phyloP scores from a whole-genome alignment of 2,329 filamentous ascomycete genomes.

The Colletotrichum somersetense region DNA sequence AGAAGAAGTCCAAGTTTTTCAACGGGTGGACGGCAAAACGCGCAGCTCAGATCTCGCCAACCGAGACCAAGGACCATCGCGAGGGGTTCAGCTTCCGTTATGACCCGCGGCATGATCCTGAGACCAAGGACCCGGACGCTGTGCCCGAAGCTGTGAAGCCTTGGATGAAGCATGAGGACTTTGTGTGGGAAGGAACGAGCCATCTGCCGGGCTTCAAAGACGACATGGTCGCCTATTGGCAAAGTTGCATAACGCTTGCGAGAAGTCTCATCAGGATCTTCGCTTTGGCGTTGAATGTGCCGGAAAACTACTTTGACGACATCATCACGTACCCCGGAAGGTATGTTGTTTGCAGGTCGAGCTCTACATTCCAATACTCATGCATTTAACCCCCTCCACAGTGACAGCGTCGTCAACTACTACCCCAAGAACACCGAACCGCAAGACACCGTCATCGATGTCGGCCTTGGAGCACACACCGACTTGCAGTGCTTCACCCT shows the following conservation, averaged over 20 bases:
- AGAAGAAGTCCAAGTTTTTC: conserved; percentile 49
- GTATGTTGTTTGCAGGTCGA: not conserved
- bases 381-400: conserved; percentile 1
- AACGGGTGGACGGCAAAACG: conserved; percentile 52
- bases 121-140: conserved; percentile 48
- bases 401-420: conserved; percentile 55
- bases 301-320: conserved; percentile 43
- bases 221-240: conserved; percentile 41
- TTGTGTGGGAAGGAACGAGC: conserved; percentile 43
- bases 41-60: conserved; percentile 46
- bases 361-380: too few relatives aligned
- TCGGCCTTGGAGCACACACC: conserved; percentile 61
- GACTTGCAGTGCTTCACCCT: conserved; percentile 63
- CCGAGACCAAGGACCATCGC: conserved; percentile 49
- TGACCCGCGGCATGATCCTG: conserved; percentile 57
- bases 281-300: conserved; percentile 44
- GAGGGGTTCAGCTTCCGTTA: conserved; percentile 53
- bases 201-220: conserved; percentile 41
- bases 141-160: conserved; percentile 39
- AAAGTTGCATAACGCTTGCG: conserved; percentile 44
- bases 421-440: conserved; percentile 56
- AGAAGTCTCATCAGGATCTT: conserved; percentile 45
- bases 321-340: conserved; percentile 42
- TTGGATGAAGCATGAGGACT: conserved; percentile 43
- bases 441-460: conserved; percentile 48